Base-by-base conservation (phyloP, 2,329 filamentous ascomycete genomes). In the Drechslera avenae region DNA sequence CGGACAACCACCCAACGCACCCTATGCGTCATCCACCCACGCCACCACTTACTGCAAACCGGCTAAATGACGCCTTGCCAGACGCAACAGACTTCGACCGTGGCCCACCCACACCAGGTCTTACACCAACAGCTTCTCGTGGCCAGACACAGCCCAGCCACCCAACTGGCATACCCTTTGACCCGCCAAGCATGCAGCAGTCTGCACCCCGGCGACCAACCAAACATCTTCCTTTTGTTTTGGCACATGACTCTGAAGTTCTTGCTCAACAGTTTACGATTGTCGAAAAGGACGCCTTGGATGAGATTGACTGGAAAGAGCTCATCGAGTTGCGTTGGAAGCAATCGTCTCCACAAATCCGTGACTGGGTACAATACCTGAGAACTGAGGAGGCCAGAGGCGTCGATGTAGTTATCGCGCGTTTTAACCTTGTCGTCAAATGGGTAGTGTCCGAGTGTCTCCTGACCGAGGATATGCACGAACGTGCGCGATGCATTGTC, bases 251-350 rank as follows among this genome's bases (percentile, higher is more conserved):
- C 63, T 91, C 90, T 5, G 86, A 90, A 60, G 78, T 87, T 3
- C 79, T 94, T 19, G 90, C 90, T 2, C 87, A 92, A 70, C 90
- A 94, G 63, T 90, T 94, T 60, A 93, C 89, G 0, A 80, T 94
- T 28, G 90, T 94, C 39, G 90, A 94, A 67, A 92, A 93, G 70
- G 90, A 93, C 67, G 90, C 89, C 1, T 78, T 94, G 17, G 89
- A 91, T 60, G 90, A 93, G 71, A 89, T 94, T 56, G 89, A 93
- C 73, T 94, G 90, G 90, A 91, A 89, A 68, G 90, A 94, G 61
- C 79, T 94, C 10, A 89, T 93, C 46, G 88, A 91, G 46, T 87
- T 94, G 81, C 84, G 84, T 42, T 93, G 90, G 89, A 90, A 89
- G 68, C 85, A 91, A 61, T 81, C 83, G 13, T 83, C 82, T 39